Conservation (phyloP, 179 eudicot genomes). For the Sideroxylon spinosum region DNA sequence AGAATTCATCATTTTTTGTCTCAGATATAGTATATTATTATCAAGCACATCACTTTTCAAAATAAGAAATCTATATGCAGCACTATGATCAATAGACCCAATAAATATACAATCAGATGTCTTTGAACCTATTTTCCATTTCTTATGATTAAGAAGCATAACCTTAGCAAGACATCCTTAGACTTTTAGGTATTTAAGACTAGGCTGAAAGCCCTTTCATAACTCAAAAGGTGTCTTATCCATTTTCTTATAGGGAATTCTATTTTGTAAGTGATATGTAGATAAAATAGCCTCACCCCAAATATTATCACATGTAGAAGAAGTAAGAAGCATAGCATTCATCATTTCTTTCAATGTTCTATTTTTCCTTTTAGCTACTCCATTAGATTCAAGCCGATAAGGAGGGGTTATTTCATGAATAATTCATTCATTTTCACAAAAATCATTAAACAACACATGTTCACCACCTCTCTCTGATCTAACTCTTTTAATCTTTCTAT, state of each 20-base stretch:
- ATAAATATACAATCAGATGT: neutral
- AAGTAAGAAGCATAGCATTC: neutral
- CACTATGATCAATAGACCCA: neutral
- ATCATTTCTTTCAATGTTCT: neutral
- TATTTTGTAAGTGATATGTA: neutral
- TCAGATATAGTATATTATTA: neutral
- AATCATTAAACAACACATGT: neutral
- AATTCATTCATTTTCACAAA: neutral
- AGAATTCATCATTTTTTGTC: neutral
- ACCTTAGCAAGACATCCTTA: too few relatives aligned
- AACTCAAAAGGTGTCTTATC: neutral
- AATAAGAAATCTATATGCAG: neutral
- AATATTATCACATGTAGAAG: neutral
- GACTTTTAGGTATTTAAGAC: neutral
- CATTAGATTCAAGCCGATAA: neutral
- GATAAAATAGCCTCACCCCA: neutral
- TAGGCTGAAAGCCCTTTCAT: neutral
- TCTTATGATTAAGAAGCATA: too few relatives aligned
- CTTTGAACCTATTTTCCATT: too few relatives aligned
- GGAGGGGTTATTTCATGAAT: neutral
- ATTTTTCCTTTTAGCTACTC: neutral
- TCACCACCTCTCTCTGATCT: too few relatives aligned
- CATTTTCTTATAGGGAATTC: neutral
- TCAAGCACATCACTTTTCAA: too few relatives aligned
- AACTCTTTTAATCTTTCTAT: too few relatives aligned